Conservation (phyloP, 805 yeast species). For the Myxozyma melibiosi region DNA sequence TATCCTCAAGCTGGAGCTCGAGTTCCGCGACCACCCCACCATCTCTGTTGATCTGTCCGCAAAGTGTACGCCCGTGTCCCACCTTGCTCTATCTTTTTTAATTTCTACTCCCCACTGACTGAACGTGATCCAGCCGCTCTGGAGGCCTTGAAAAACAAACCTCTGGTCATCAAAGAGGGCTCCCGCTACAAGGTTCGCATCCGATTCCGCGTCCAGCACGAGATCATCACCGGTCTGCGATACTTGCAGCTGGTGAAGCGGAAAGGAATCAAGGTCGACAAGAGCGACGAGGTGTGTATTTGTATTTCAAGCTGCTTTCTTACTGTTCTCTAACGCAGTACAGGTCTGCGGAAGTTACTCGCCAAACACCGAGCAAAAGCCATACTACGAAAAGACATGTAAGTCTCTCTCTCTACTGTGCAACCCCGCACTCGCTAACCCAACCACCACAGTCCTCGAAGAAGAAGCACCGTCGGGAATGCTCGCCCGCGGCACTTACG, state of each 20-base stretch:
- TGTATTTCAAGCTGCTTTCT: not conserved
- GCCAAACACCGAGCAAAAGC: constrained; percentile 80
- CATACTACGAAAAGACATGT: constrained; percentile 62
- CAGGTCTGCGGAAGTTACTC: constrained; percentile 75
- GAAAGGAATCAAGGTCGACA: constrained; percentile 85
- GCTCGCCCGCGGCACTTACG: constrained; percentile 82
- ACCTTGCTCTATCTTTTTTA: not conserved
- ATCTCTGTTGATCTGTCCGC: constrained; percentile 70
- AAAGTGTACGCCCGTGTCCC: constrained; percentile 35
- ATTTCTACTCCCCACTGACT: not conserved
- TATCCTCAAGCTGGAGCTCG: constrained; percentile 70
- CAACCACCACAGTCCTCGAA: constrained; percentile 49
- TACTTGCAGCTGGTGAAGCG: constrained; percentile 84
- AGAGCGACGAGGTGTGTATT: constrained; percentile 67
- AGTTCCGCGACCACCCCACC: constrained; percentile 69
- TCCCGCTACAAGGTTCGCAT: constrained; percentile 71
- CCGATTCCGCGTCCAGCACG: constrained; percentile 83
- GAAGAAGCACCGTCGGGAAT: constrained; percentile 92
- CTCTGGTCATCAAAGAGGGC: constrained; percentile 77
- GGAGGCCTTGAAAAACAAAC: constrained; percentile 59
- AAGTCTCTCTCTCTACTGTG: constrained; percentile 29
- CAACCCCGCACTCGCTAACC: not conserved
- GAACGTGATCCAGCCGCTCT: constrained; percentile 47
- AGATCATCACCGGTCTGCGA: constrained; percentile 85
- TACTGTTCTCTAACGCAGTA: not conserved